These are phyloP conservation scores for Amanita phalloides DNA, from an alignment of 768 basidiomycete genomes.

Conservation along the genomic window DNA sequence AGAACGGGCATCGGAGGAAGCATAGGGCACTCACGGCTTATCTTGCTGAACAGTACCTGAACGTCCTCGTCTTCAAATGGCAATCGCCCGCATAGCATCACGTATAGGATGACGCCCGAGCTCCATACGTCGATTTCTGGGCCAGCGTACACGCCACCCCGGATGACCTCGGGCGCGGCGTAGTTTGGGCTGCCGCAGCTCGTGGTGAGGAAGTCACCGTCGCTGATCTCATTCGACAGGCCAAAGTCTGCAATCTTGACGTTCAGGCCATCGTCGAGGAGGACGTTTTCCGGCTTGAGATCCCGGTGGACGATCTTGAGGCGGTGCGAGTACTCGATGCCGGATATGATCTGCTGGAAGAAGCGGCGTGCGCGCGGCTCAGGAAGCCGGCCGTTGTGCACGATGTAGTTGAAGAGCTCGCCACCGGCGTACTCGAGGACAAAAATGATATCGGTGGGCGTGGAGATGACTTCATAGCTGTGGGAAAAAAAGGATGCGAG, in stretches of 20 bases:
- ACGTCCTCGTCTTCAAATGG: conserved; percentile 99
- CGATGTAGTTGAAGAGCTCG: conserved; percentile 98
- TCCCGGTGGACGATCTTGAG: conserved; percentile 98
- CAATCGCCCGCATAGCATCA: conserved; percentile 90
- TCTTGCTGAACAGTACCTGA: conserved; percentile 86
- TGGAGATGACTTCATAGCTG: conserved; percentile 86
- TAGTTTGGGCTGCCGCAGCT: conserved; percentile 99
- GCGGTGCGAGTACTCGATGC: conserved; percentile 93
- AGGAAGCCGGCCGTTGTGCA: conserved; percentile 83
- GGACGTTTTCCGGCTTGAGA: conserved; percentile 93
- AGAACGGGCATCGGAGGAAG: not conserved
- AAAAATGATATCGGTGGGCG: conserved; percentile 93
- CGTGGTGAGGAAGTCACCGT: conserved; percentile 94
- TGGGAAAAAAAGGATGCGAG: conserved; percentile 6
- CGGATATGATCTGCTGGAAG: conserved; percentile 98
- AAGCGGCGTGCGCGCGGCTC: conserved; percentile 84
- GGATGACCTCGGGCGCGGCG: conserved; percentile 96
- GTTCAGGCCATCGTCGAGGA: conserved; percentile 75
- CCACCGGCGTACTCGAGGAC: conserved; percentile 95
- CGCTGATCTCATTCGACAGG: conserved; percentile 89
- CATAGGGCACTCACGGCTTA: conserved; percentile 54
- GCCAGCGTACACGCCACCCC: conserved; percentile 90
- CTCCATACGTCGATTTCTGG: conserved; percentile 99
- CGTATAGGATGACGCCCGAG: conserved; percentile 96
- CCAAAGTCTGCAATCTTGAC: conserved; percentile 99